Base-by-base conservation (phyloP, 1,284 basidiomycete species). In the Pyrrhoderma lamaoense region DNA sequence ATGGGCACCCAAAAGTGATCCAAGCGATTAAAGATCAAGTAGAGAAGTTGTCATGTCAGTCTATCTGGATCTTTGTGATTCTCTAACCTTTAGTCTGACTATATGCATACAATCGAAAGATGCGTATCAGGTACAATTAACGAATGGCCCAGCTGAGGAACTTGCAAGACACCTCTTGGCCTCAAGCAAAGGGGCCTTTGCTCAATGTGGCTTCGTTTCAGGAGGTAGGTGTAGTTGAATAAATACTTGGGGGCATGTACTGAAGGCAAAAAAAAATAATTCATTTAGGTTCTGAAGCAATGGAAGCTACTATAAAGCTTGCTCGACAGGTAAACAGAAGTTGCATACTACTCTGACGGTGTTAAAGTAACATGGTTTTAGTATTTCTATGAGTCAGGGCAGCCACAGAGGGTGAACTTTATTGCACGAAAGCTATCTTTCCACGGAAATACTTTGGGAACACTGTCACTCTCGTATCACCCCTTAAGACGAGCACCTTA, bases 381-480 rank as follows among this genome's bases (percentile, higher is more conserved):
- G 80, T 89, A 86, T 60, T 86, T 72, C 58, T 71, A 77, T 39
- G 86, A 91, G 62, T 79, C 70, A 0, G 77, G 78, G 1, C 81
- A 93, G 64, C 71, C 76, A 0, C 67, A 83, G 58, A 76, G 90
- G 45, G 77, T 61, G 47, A 84, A 91, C 59, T 90, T 86, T 62
- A 91, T 93, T 59, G 85, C 77, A n/a, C 76, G 90, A 14, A 65
- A 83, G 46, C 68, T 89, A 19, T 89, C 85, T 2, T 93, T 81
- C 67, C 91, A 93, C 62, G 91, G 91, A 1, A 93, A 92, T 64
- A 89, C 87, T 2, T 60, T 92, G 23, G 75, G 74, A 34, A 85
- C 85, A 0, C 67, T 91, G 14, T 75, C 82, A 11, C 70, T 89
- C 11, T 77, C 79, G 0, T 70, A 79, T 58, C 80, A 89, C 58